Base-by-base conservation (phyloP, 192 early-diverging fungal genomes). In the Lobosporangium transversale region DNA sequence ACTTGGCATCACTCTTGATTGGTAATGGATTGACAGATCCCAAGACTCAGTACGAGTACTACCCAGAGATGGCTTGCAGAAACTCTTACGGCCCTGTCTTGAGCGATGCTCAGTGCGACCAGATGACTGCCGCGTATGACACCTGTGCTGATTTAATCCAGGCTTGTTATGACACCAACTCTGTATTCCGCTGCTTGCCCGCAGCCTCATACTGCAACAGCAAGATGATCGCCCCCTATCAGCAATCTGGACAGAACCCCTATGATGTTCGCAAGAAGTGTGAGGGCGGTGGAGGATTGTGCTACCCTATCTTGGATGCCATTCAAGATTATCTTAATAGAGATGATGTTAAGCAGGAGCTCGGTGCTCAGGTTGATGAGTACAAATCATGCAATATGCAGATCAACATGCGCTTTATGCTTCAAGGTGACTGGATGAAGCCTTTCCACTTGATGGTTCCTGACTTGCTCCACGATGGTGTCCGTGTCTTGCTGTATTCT, bases 11-110 rank as follows among this genome's bases (percentile, higher is more conserved):
- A 8, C 80, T 96, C 52, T 82, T 91, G 30, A 94, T 98, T 59
- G 95, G 97, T 24, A 98, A 99, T 79, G 96, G 97, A 12, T 78
- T 94, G 62, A 93, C 92, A 1, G 94, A 99, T 53, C 93, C 95
- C 32, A 81, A 92, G 50, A 82, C 89, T 18, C 97, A 99, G 85
- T 96, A 91, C 82, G 88, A 92, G 79, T 89, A 93, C 68, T 98
- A 96, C 79, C 85, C 91, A 8, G 87, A 86, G 47, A 90, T 89
- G 84, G 89, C 88, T 2, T 94, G 89, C 76, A 83, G 91, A 57
- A 86, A 83, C 36, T 84, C 86, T 47, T 90, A 95, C 80, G 84
- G 86, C 30, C 93, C 96, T 31, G 85, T 97, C 32, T 81, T 96
- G 20, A 82, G 84, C 36, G 83, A 95, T 76, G 71, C 71, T 9